Evolutionary conservation across 257 asterid genomes (phyloP).

Genomic region (Plectranthus barbatus): DNA sequence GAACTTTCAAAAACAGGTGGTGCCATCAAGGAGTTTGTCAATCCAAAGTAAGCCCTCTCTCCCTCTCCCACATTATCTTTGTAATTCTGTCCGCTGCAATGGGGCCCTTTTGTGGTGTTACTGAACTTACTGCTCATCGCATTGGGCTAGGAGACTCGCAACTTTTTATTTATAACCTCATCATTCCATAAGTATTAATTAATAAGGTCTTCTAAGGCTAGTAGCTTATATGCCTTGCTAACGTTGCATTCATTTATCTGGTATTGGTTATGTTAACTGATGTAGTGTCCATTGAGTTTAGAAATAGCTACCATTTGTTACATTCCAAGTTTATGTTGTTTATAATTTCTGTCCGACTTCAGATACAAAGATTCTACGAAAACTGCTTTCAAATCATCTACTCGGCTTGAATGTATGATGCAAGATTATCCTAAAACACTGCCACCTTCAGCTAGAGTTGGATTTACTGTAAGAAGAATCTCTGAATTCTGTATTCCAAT

Average conservation of each 20-base stretch:
- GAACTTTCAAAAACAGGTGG: constrained; percentile 95
- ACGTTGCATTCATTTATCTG: background rate
- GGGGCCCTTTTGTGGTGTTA: background rate
- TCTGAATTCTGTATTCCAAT: background rate
- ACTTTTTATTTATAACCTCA: background rate
- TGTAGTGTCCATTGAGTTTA: background rate
- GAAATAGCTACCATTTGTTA: background rate
- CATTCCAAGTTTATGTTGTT: background rate
- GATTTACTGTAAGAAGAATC: constrained; percentile 77
- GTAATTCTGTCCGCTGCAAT: background rate
- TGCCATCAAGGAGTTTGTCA: constrained; percentile 87
- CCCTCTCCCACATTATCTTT: background rate
- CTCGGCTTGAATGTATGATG: constrained; percentile 99
- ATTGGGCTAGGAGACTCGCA: background rate
- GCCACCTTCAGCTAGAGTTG: constrained; percentile 93
- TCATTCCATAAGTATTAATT: background rate
- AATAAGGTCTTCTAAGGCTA: background rate
- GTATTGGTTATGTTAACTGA: background rate
- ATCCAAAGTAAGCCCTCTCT: constrained; percentile 70
- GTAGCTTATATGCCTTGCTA: background rate
- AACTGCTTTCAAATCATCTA: constrained; percentile 87
- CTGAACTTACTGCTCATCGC: background rate
- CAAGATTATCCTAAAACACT: constrained; percentile 97
- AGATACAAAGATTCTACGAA: constrained; percentile 92
- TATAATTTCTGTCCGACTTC: constrained; percentile 22